Evolutionary conservation across 1,284 basidiomycete genomes (phyloP), one percentile per base, ranked within the genome.

Genomic region (Moesziomyces globuligerus): DNA sequence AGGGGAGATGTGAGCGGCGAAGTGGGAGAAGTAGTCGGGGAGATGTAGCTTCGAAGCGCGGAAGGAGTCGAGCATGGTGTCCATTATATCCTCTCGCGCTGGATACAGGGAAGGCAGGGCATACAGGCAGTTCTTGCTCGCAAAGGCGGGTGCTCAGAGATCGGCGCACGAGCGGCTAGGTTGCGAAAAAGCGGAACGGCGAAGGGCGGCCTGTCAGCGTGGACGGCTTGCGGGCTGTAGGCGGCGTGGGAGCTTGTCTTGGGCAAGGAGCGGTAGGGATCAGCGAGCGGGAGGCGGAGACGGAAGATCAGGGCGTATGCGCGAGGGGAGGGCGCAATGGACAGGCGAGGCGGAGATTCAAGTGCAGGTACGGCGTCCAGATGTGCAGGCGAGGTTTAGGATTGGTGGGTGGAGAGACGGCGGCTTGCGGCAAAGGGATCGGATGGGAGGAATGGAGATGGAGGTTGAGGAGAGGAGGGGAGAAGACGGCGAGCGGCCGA

Each of bases 1-100:
- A 32, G 50, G 40, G 34, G 21, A 17, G 34, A 24, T 24, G 43
- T 24, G 39, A 15, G 37, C 47, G 37, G 43, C 38, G 21, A 59
- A 59, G 40, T 48, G 51, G 56, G 54, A 39, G 1, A 66, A 18
- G 37, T 59, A 51, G 48, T 66, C 62, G 52, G 49, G 49, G 24
- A 59, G 47, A 37, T 38, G 43, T 17, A 55, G 44, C 9, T 51
- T 18, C 7, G 51, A 50, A n/a, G 43, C 44, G 56, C 55, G 62
- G 28, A 66, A 47, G 17, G 25, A 7, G 21, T 59, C 48, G 26
- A 59, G 25, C 62, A 59, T 66, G 34, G 11, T 45, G 48, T 25
- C 1, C 7, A 1, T 42, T 66, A 66, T 66, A 55, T 59, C 59
- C 29, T 4, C 28, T 40, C 34, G 18, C 13, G 18, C 18, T 13